Percentiles rank a stretch among this genome's conserved stretches.
phyloP scores from a whole-genome alignment of 208 protist species.

The Sergeia podlipaevii region DNA sequence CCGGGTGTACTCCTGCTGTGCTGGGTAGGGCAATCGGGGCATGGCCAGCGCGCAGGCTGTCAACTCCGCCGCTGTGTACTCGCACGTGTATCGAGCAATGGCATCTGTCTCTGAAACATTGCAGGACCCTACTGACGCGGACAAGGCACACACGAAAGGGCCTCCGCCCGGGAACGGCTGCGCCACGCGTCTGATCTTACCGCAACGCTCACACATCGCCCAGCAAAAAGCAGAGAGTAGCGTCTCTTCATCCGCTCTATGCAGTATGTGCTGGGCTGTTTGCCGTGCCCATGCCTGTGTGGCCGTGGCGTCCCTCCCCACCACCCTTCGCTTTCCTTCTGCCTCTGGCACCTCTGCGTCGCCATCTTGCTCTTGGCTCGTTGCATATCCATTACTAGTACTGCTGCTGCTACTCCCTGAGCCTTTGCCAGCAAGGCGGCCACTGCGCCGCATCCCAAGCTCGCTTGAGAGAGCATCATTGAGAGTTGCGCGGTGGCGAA shows the following conservation, averaged over 20 bases:
- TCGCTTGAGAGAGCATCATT: conserved; percentile 56
- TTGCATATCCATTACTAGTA: not conserved
- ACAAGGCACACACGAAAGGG: conserved; percentile 75
- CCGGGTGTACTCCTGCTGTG: conserved; percentile 13
- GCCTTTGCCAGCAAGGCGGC: conserved; percentile 14
- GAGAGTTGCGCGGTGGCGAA: conserved; percentile 17
- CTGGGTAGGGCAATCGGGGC: conserved; percentile 24
- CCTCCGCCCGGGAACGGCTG: conserved; percentile 80
- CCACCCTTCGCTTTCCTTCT: not conserved
- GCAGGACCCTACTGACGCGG: conserved; percentile 36
- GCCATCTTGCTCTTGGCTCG: conserved; percentile 1
- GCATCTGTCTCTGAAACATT: conserved; percentile 52
- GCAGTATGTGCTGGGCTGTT: not conserved
- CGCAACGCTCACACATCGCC: conserved; percentile 69
- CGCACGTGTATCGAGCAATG: conserved; percentile 21
- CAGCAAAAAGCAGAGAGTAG: conserved; percentile 73
- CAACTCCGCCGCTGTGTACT: conserved; percentile 18
- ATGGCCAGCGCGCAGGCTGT: conserved; percentile 23
- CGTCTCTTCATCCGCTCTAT: conserved; percentile 20
- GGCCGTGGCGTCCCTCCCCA: not conserved
- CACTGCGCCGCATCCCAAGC: conserved; percentile 39
- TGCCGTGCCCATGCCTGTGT: not conserved
- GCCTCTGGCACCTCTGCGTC: not conserved
- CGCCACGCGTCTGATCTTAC: conserved; percentile 76
- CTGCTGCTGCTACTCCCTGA: conserved; percentile 4